Evolutionary conservation across 2,329 filamentous ascomycete species (phyloP), one percentile per base, ranked within the genome.

Genomic region (Thelonectria blattea): DNA sequence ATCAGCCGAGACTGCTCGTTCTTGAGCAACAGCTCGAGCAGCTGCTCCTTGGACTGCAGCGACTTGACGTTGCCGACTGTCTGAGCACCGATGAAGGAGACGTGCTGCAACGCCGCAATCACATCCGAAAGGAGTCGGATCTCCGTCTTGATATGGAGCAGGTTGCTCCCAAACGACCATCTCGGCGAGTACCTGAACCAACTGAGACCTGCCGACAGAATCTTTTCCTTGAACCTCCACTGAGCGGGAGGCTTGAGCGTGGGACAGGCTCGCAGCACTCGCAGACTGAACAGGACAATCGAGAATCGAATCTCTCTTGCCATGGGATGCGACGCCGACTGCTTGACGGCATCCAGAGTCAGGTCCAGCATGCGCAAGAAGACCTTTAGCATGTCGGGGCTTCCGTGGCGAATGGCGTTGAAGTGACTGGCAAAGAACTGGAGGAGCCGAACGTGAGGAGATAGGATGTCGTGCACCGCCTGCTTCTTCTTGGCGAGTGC

Each of bases 91-190:
- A 91, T 85, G 60, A 80, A 81, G 1, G 85, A 81, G 11, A 93
- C 84, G 3, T 79, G 82, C 63, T 88, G 87, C 62, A 99, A 78
- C 14, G 88, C 85, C 11, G 78, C 74, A 50, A 89, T 80, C 37
- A 97, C 88, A 72, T 97, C 93, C 7, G 84, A 83, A 41, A 98
- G 84, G 17, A 97, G 80, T 66, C 90, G 90, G 34, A 92, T 87
- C 76, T 99, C 95, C 0, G 96, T 94, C 79, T 96, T 98, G 52
- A 98, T 82, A 73, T 99, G 95, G 15, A 99, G 79, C 50, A 91
- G 86, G 73, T 97, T 99, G 69, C 94, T 95, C 58, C 95, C 95
- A 76, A 95, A 98, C 0, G 95, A 96, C 94, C 95, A 99, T 66
- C 88, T 87, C 14, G 93, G 92, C 6, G 91, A 81, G 66, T 88